Evolutionary conservation across 495 filamentous ascomycete species (phyloP), one percentile per base, ranked within the genome.

Genomic region (Evansstolkia leycettana): DNA sequence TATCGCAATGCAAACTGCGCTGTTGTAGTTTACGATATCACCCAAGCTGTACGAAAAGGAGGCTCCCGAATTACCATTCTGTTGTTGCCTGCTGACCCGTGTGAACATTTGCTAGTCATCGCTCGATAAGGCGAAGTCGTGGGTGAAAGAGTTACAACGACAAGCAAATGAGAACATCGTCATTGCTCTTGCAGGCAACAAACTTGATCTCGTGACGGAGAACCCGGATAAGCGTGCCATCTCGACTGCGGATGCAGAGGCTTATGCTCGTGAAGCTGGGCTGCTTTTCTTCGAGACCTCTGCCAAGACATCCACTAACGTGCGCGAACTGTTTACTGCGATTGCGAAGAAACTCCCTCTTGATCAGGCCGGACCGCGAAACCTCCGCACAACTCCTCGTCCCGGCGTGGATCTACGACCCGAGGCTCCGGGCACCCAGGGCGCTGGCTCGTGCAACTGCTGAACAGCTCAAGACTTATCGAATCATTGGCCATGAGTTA

Each of bases 151-250:
- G 51, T 75, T 98, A 24, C 92, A 98, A 61, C 76, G 90, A 40
- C 90, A 98, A 67, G 92, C 92, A 27, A 96, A 96, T 64, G 90
- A 96, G 63, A 96, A 96, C 59, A 96, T 98, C 58, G 85, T 98
- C 50, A 98, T 98, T 57, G 90, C 90, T 18, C 73, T 98, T 16
- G 90, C 92, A 18, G 90, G 90, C 30, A 98, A 98, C 72, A 98
- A 98, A 66, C 62, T 93, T 42, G 90, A 98, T 72, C 66, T 98
- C 41, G 90, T 93, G 32, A 79, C 74, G 33, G 84, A 86, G 47
- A 77, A 80, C 42, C 88, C 89, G 16, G 84, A 90, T 54, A 95
- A 95, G 73, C 79, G 90, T 46, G 92, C 87, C 2, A 87, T 98
- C 37, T 52, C 74, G 23, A 80, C 84, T 7, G 76, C 80, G 23